Evolutionary conservation across 768 basidiomycete genomes (phyloP).

Genomic region (Cyclocybe aegerita): DNA sequence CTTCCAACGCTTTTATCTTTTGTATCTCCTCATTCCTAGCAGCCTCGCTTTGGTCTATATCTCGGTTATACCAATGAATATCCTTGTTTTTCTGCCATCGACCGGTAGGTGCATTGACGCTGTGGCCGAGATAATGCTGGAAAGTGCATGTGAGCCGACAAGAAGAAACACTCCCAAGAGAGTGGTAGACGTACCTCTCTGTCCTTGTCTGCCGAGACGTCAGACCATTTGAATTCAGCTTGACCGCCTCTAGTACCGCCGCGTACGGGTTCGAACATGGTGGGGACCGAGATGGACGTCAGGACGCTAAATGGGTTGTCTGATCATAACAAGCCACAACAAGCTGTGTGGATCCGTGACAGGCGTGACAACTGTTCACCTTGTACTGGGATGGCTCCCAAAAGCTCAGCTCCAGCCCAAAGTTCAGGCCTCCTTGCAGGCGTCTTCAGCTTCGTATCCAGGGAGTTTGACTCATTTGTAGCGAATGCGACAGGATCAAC

Average conservation of each 20-base stretch:
- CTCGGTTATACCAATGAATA: constrained; percentile 91
- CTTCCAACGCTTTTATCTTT: constrained; percentile 84
- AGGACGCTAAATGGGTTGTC: not conserved
- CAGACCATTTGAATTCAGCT: constrained; percentile 89
- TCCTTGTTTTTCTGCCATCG: constrained; percentile 99
- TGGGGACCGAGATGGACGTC: not conserved
- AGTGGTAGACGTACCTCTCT: constrained; percentile 58
- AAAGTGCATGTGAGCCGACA: not conserved
- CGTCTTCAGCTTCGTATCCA: constrained; percentile 68
- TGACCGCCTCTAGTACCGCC: constrained; percentile 92
- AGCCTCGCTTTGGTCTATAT: constrained; percentile 38
- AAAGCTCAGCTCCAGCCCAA: constrained; percentile 2
- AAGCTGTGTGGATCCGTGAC: constrained; percentile 7
- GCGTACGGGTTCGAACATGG: constrained; percentile 82
- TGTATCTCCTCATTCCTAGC: constrained; percentile 73
- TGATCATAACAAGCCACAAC: not conserved
- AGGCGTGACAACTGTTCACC: constrained; percentile 10
- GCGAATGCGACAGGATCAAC: constrained; percentile 57
- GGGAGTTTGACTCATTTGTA: constrained; percentile 72
- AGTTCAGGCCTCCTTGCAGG: constrained; percentile 30
- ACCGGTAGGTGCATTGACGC: constrained; percentile 92
- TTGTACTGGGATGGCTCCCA: constrained; percentile 16
- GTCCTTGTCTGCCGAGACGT: constrained; percentile 91
- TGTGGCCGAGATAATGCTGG: constrained; percentile 93
- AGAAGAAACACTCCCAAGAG: constrained; percentile 7